Base-by-base conservation (phyloP, 495 filamentous ascomycete species). In the Penicillium malachiteum region DNA sequence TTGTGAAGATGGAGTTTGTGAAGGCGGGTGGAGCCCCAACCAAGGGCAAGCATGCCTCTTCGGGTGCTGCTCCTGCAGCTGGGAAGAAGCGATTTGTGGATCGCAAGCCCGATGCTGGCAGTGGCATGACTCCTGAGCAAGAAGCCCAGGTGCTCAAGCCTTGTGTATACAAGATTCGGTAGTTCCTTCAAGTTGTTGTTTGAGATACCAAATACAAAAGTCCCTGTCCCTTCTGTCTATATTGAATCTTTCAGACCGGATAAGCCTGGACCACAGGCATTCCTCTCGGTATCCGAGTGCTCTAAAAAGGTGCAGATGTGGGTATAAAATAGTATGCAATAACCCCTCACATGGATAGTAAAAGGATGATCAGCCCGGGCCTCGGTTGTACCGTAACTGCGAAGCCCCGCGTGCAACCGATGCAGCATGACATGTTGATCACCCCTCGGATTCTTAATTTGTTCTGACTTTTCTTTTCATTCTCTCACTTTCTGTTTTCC, bases 91-190 rank as follows among this genome's bases (percentile, higher is more conserved):
- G 78, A 56, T 87, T 83, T 62, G 75, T 87, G 46, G 81, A 81
- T 31, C 71, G 74, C 38, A 74, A 75, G 42, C 77, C 82, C 16
- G 73, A 81, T 33, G 78, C 80, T 38, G 78, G 79, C n/a, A 75
- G 79, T 54, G 78, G 72, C 13, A 69, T 76, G 52, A 69, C 69
- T n/a, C 66, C 69, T 12, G 75, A 75, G 41, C 76, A 83, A 51
- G 89, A 88, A 69, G 81, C 80, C 35, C 80, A 78, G 57, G 86
- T 96, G 48, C 70, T 98, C 52, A 97, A 98, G 78, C 95, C 94
- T 13, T 98, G 95, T 77, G 88, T 97, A 48, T 98, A 98, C 67
- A 98, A 97, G 79, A 79, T 92, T 51, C 82, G 93, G 60, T 96
- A 79, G 70, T 55, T 32, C 38, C 21, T 26, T n/a, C 32, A 35